Conservation (phyloP, 805 yeast species). For the Starmerella sp. region DNA sequence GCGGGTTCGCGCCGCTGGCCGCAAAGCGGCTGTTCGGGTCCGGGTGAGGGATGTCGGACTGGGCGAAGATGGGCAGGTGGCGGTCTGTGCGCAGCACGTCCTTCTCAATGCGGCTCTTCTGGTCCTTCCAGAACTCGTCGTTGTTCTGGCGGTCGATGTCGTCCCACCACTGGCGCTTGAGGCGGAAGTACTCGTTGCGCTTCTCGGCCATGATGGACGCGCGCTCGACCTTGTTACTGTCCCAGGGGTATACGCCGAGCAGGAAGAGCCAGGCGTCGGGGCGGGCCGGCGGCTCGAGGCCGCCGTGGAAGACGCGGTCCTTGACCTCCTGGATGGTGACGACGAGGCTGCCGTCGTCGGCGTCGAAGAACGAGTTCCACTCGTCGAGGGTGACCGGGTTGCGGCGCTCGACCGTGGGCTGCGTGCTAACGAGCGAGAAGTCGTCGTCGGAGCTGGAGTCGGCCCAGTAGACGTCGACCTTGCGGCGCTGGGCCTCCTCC, state of each 20-base stretch:
- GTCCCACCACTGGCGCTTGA: conserved; percentile 62
- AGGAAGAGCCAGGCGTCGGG: conserved; percentile 77
- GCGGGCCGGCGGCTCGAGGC: conserved; percentile 50
- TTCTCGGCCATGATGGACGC: conserved; percentile 45
- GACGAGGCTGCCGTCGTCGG: conserved; percentile 51
- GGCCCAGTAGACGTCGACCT: conserved; percentile 30
- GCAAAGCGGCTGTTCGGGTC: conserved; percentile 43
- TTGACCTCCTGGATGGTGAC: conserved; percentile 71
- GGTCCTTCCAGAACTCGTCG: conserved; percentile 78
- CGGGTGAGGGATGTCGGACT: conserved; percentile 34
- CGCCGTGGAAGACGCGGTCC: conserved; percentile 83
- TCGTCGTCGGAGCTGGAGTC: conserved; percentile 26
- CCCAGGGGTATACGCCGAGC: conserved; percentile 82
- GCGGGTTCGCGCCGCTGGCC: conserved; percentile 62
- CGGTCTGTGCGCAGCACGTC: conserved; percentile 90
- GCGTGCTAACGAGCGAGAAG: conserved; percentile 36
- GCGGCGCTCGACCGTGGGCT: conserved; percentile 51
- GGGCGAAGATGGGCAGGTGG: conserved; percentile 51
- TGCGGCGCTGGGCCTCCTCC: conserved; percentile 37
- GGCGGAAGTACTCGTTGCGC: conserved; percentile 45
- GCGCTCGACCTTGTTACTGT: conserved; percentile 60
- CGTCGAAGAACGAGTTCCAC: conserved; percentile 80
- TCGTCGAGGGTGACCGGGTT: conserved; percentile 57
- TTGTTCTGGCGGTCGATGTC: conserved; percentile 42
- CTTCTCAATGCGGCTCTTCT: conserved; percentile 78